A percentile compares a stretch with the other conserved stretches of the same genome.
Conservation (phyloP, 306 rosid genomes). For the Gleditsia sinensis region DNA sequence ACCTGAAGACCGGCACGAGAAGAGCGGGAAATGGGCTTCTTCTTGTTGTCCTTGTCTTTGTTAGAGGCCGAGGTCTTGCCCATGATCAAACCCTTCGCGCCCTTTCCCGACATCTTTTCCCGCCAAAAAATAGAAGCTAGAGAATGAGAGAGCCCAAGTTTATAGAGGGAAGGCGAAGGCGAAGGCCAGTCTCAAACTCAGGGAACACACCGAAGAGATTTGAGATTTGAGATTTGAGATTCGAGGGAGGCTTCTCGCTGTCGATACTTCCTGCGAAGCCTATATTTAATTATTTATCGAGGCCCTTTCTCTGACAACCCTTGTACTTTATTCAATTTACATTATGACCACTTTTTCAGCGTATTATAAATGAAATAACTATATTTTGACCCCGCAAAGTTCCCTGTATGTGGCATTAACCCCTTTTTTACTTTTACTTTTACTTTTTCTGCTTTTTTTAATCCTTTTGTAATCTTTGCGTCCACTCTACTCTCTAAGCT, state of each 20-base stretch:
- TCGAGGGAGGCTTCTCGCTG: neutral
- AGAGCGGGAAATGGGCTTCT: constrained; percentile 63
- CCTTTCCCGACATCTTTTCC: constrained; percentile 62
- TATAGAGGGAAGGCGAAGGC: neutral
- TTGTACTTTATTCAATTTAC: neutral
- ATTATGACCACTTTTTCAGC: neutral
- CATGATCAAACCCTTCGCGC: constrained; percentile 62
- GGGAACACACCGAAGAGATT: constrained; percentile 7
- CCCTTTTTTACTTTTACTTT: neutral
- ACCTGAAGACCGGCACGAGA: constrained; percentile 76
- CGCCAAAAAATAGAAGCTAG: constrained; percentile 23
- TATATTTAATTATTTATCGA: neutral
- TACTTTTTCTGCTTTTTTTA: neutral
- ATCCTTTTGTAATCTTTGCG: neutral
- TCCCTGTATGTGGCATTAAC: neutral
- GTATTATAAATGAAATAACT: neutral
- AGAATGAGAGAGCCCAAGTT: neutral
- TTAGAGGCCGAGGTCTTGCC: constrained; percentile 52
- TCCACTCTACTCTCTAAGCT: neutral
- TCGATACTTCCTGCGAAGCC: neutral
- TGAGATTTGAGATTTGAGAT: neutral
- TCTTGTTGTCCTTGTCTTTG: constrained; percentile 63
- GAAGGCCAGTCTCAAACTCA: constrained; percentile 1
- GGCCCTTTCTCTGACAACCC: neutral
- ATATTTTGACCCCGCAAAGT: neutral